These are phyloP conservation scores for Beauveria brongniartii DNA, from an alignment of 2,329 filamentous ascomycete genomes.

Conservation along the genomic window DNA sequence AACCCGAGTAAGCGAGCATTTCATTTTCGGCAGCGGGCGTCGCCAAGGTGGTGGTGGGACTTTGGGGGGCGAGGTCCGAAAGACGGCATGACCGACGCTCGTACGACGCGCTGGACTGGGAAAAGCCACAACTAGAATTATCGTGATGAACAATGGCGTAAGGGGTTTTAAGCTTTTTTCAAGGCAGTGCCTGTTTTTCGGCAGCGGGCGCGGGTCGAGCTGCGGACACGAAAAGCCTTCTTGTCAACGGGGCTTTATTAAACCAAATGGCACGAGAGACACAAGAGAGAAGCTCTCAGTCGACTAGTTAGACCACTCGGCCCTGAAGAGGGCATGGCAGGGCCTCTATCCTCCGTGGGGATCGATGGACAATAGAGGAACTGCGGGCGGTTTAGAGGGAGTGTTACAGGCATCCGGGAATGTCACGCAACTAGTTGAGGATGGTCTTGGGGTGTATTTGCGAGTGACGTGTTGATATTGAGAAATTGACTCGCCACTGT, in stretches of 20 bases:
- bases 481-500: too few species aligned
- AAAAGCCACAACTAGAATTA: neutral
- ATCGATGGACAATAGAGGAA: neutral
- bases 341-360: neutral
- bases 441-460: too few species aligned
- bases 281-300: neutral
- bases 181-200: neutral
- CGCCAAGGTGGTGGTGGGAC: neutral
- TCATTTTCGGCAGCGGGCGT: constrained; percentile 1
- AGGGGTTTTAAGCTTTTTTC: neutral
- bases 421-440: neutral
- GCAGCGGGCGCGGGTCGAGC: neutral
- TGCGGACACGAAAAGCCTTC: neutral
- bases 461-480: neutral
- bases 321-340: neutral
- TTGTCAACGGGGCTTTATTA: neutral
- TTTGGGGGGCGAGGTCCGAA: neutral
- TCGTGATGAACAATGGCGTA: neutral
- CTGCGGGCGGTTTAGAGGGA: neutral
- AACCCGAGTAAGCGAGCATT: neutral
- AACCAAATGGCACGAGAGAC: neutral
- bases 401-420: neutral
- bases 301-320: too few species aligned
- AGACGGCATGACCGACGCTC: constrained; percentile 6
- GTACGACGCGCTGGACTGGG: neutral